Evolutionary conservation across 2,329 filamentous ascomycete genomes (phyloP), one percentile per base, ranked within the genome.

Genomic region (Seiridium cupressi): DNA sequence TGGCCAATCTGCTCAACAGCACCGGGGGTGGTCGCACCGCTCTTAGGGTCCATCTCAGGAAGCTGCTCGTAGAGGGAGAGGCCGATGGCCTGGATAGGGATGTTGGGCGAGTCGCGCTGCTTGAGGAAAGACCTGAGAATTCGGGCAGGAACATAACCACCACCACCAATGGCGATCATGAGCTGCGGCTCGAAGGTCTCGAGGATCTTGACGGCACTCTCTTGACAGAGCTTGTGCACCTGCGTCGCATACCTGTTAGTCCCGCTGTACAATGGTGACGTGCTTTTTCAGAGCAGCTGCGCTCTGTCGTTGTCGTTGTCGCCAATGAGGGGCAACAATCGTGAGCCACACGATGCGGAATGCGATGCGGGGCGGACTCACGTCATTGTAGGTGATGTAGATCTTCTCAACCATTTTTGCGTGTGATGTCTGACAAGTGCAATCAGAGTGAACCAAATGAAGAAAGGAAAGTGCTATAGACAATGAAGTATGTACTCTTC

Each of bases 41-140:
- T 75, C 60, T 81, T 79, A 61, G 85, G 83, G 64, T 83, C 82
- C 62, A 81, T 81, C 55, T 77, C 70, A 62, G 82, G 74, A 53
- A 98, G 89, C 64, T 88, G 84, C 80, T 99, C 95, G 83, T 99
- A 99, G 59, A 99, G 89, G 31, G 94, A 98, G 65, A 99, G 89
- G 54, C 95, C 95, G 76, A 99, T 99, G 65, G 95, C 95, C 84
- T 99, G 95, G 78, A 99, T 99, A 67, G 95, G 94, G 72, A 99
- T 99, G 81, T 99, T 99, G 77, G 93, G 88, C 63, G 83, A 85
- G 68, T 90, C 92, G 62, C 91, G 84, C 74, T 88, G 86, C 84
- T 96, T 97, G 76, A 99, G 90, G 84, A 99, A 99, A 26, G 95
- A 98, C 65, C 95, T 92, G 65, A 99, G 86, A 76, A 99, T 99